Evolutionary conservation across 768 basidiomycete genomes (phyloP).

Genomic region (Russula vinacea): DNA sequence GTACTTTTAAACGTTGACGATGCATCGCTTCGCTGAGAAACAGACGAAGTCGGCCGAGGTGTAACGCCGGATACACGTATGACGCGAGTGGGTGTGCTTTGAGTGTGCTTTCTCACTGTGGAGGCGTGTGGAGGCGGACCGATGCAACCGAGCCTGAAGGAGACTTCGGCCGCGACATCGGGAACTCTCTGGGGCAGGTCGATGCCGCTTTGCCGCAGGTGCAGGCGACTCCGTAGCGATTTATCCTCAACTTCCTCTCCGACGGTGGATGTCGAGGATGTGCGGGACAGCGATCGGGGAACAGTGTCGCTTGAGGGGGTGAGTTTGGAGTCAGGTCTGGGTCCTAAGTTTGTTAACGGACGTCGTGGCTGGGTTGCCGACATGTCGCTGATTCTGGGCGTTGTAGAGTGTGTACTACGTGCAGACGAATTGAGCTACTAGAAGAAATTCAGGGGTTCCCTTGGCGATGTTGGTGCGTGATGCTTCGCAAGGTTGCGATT

Average conservation of each 20-base stretch:
- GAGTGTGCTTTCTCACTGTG: slow-evolving; percentile 38
- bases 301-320: slow-evolving; percentile 46
- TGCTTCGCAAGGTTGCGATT: slow-evolving; percentile 36
- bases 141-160: slow-evolving; percentile 40
- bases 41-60: slow-evolving; percentile 31
- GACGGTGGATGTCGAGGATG: slow-evolving; percentile 25
- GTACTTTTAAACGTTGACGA: slow-evolving; percentile 49
- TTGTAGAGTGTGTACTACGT: slow-evolving; percentile 41
- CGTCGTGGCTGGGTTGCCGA: slow-evolving; percentile 33
- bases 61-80: slow-evolving; percentile 23
- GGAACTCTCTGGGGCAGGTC: slow-evolving; percentile 19
- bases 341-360: slow-evolving; percentile 29
- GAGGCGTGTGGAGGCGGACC: slow-evolving; percentile 39
- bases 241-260: slow-evolving; percentile 20
- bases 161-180: slow-evolving; percentile 28
- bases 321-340: slow-evolving; percentile 66
- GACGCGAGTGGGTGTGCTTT: slow-evolving; percentile 28
- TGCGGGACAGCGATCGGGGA: slow-evolving; percentile 25
- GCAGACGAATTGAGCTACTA: slow-evolving; percentile 48
- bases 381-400: slow-evolving; percentile 35
- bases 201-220: slow-evolving; percentile 17
- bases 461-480: slow-evolving; percentile 33
- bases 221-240: slow-evolving; percentile 1
- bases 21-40: slow-evolving; percentile 39
- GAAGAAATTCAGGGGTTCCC: slow-evolving; percentile 36